phyloP scores from a whole-genome alignment of 2,329 filamentous ascomycete genomes.

The Camillea tinctor region DNA sequence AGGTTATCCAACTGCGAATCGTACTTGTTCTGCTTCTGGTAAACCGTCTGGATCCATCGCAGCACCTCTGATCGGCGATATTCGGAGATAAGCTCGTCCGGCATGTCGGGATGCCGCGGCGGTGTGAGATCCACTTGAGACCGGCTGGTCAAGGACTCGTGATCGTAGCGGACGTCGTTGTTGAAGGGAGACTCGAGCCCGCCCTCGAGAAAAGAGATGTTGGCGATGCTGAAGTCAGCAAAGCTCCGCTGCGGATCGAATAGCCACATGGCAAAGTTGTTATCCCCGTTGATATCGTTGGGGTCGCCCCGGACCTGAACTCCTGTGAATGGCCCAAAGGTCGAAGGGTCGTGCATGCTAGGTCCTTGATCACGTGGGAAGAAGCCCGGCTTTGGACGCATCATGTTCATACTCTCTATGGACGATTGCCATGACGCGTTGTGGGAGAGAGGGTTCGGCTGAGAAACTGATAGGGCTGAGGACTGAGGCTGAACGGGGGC shows the following conservation, averaged over 20 bases:
- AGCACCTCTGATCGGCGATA: conserved; percentile 45
- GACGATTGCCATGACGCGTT: conserved; percentile 32
- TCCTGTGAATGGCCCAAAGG: conserved; percentile 35
- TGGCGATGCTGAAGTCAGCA: conserved; percentile 42
- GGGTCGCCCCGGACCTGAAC: conserved; percentile 35
- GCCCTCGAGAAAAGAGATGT: conserved; percentile 47
- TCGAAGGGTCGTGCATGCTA: conserved; percentile 31
- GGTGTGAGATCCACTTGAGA: conserved; percentile 46
- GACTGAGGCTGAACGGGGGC: conserved; percentile 32
- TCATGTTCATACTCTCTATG: conserved; percentile 37
- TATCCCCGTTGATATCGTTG: conserved; percentile 34
- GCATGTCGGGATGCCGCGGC: conserved; percentile 38
- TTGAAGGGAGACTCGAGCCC: conserved; percentile 52
- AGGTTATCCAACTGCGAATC: conserved; percentile 33
- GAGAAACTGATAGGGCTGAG: conserved; percentile 22
- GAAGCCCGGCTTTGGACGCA: conserved; percentile 39
- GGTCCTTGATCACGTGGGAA: conserved; percentile 29
- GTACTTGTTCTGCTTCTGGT: conserved; percentile 42
- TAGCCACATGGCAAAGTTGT: conserved; percentile 52
- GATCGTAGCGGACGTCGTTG: conserved; percentile 51
- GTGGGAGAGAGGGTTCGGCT: conserved; percentile 25
- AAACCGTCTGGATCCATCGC: conserved; percentile 42
- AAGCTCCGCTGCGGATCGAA: conserved; percentile 46
- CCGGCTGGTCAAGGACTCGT: conserved; percentile 47
- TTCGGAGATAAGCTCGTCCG: conserved; percentile 46